These are phyloP conservation scores for Eucalyptus coolabah DNA, from an alignment of 345 rosid species.

Conservation along the genomic window DNA sequence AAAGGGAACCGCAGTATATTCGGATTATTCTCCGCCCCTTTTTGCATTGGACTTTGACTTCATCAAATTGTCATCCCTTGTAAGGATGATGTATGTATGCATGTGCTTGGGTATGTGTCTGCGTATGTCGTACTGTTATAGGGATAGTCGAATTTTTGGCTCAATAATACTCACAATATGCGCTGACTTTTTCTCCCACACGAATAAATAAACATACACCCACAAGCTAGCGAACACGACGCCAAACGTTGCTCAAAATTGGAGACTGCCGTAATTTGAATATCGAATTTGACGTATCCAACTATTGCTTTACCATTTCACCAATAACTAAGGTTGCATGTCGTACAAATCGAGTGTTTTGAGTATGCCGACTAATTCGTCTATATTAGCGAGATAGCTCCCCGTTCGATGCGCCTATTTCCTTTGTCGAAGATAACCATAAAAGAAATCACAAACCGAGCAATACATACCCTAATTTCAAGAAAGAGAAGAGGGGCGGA, in stretches of 20 bases:
- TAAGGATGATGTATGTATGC: not conserved
- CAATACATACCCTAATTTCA: no score
- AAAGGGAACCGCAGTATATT: not conserved
- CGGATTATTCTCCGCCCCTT: not conserved
- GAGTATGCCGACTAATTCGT: fast-evolving
- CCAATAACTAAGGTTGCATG: not conserved
- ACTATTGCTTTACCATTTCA: not conserved
- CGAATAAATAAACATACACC: not conserved
- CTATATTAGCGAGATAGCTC: not conserved
- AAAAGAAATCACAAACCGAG: no score
- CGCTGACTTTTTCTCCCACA: not conserved
- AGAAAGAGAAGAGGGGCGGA: not conserved
- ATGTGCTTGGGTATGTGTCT: not conserved
- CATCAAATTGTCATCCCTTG: not conserved
- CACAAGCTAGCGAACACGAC: not conserved
- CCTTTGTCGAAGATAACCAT: not conserved
- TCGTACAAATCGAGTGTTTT: not conserved
- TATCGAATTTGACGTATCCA: not conserved
- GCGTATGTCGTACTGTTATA: not conserved
- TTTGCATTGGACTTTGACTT: not conserved
- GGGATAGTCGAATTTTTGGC: not conserved
- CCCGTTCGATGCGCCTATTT: not conserved
- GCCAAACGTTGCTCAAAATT: not conserved
- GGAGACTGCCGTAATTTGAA: not conserved
- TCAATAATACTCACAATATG: not conserved